A percentile compares a stretch with the other conserved stretches of the same genome.
Conservation (phyloP, 2,329 filamentous ascomycete species). For the Calonectria fujianensis region DNA sequence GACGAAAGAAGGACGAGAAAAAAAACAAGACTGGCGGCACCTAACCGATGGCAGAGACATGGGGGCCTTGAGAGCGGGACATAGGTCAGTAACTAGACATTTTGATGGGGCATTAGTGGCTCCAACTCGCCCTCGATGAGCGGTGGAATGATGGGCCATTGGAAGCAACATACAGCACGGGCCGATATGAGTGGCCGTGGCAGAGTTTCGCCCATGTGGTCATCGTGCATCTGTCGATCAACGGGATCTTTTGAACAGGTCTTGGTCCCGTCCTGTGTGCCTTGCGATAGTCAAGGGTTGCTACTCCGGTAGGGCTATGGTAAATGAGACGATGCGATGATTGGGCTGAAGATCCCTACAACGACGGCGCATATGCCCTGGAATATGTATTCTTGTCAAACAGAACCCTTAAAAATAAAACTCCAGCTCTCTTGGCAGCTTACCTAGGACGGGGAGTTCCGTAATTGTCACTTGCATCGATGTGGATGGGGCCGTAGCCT, state of each 20-base stretch:
- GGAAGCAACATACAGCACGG: slow-evolving; percentile 8
- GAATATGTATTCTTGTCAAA: background rate
- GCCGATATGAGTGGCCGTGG: slow-evolving; percentile 24
- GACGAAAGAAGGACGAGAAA: background rate
- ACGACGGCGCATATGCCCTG: background rate
- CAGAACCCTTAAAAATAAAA: slow-evolving; percentile 11
- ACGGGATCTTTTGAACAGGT: slow-evolving; percentile 20
- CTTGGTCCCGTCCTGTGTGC: background rate
- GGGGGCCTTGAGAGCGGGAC: slow-evolving; percentile 10
- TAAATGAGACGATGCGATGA: slow-evolving; percentile 21
- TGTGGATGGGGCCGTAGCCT: slow-evolving; percentile 37
- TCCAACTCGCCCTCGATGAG: slow-evolving; percentile 9
- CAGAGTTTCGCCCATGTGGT: slow-evolving; percentile 6
- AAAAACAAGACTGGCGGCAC: slow-evolving; percentile 3
- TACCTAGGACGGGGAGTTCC: slow-evolving; percentile 12
- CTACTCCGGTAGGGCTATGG: slow-evolving; percentile 8
- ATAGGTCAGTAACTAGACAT: slow-evolving; percentile 7
- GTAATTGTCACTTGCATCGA: slow-evolving; percentile 28
- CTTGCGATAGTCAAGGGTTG: background rate
- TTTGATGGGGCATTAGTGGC: background rate
- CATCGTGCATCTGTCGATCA: slow-evolving; percentile 18
- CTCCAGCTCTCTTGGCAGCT: slow-evolving; percentile 14
- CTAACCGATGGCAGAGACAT: slow-evolving; percentile 28
- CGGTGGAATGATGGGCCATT: slow-evolving; percentile 2
- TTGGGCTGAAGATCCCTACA: slow-evolving; percentile 5